A percentile compares a stretch with the other conserved stretches of the same genome.
Evolutionary conservation across 371 early-diverging fungal genomes (phyloP).

Genomic region (Massospora cicadina): DNA sequence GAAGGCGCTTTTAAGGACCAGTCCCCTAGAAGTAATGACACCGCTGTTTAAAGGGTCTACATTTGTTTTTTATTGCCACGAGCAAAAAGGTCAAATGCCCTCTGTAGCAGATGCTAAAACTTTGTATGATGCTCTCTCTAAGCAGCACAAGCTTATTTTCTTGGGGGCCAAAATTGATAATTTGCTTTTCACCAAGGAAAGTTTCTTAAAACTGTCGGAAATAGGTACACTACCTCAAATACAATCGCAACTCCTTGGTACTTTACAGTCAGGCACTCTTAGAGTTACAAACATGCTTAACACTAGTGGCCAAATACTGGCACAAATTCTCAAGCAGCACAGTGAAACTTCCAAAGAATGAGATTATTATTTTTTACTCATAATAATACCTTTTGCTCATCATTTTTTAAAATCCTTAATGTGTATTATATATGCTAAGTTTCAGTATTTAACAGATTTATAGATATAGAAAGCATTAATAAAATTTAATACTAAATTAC

Average conservation of each 20-base stretch:
- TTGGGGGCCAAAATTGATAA: background rate
- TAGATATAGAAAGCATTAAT: too few relatives aligned
- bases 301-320: background rate
- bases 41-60: background rate
- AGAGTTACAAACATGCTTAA: background rate
- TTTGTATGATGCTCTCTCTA: background rate
- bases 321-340: background rate
- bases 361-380: background rate
- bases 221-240: background rate
- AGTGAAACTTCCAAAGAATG: background rate
- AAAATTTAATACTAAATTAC: too few relatives aligned
- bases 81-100: background rate
- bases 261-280: background rate
- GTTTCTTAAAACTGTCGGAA: background rate
- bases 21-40: background rate
- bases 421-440: too few relatives aligned
- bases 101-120: background rate
- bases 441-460: too few relatives aligned
- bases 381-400: too few relatives aligned
- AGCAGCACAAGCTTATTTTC: background rate
- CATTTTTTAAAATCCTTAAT: too few relatives aligned
- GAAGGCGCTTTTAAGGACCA: background rate
- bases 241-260: slow-evolving; percentile 2
- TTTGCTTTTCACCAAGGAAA: background rate
- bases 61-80: background rate